Conservation (phyloP, 2,329 filamentous ascomycete species). For the Anthostomella pinea region DNA sequence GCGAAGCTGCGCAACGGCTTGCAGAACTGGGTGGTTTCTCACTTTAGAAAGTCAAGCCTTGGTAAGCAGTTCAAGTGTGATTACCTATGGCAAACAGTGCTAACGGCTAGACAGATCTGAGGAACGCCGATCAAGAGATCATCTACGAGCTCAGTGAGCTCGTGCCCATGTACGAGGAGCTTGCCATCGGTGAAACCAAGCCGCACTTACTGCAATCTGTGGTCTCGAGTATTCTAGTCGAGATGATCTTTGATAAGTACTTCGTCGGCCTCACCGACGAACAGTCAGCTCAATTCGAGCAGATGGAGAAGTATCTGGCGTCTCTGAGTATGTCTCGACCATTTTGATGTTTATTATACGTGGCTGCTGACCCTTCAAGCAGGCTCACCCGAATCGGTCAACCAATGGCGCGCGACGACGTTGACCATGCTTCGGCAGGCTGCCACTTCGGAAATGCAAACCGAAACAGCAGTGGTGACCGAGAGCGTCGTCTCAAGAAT, state of each 20-base stretch:
- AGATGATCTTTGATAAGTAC: constrained; percentile 60
- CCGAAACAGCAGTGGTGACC: constrained; percentile 42
- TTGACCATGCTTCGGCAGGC: constrained; percentile 57
- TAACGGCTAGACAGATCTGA: constrained; percentile 38
- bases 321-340: constrained; percentile 35
- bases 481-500: constrained; percentile 44
- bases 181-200: constrained; percentile 50
- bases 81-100: too few species aligned
- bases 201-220: constrained; percentile 62
- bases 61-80: too few species aligned
- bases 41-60: constrained; percentile 63
- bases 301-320: constrained; percentile 45
- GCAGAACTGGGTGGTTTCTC: constrained; percentile 72
- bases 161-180: constrained; percentile 57
- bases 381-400: constrained; percentile 52
- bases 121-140: constrained; percentile 39
- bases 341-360: constrained; percentile 9
- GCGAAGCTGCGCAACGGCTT: constrained; percentile 61
- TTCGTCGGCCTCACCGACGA: constrained; percentile 60
- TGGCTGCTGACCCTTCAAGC: constrained; percentile 21
- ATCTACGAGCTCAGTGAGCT: constrained; percentile 36
- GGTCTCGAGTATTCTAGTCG: constrained; percentile 57
- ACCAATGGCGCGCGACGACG: constrained; percentile 66
- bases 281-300: constrained; percentile 48
- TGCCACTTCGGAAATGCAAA: constrained; percentile 43